A percentile compares a stretch with the other conserved stretches of the same genome.
Evolutionary conservation across 2,329 filamentous ascomycete genomes (phyloP).

Genomic region (Penicillium sp.): DNA sequence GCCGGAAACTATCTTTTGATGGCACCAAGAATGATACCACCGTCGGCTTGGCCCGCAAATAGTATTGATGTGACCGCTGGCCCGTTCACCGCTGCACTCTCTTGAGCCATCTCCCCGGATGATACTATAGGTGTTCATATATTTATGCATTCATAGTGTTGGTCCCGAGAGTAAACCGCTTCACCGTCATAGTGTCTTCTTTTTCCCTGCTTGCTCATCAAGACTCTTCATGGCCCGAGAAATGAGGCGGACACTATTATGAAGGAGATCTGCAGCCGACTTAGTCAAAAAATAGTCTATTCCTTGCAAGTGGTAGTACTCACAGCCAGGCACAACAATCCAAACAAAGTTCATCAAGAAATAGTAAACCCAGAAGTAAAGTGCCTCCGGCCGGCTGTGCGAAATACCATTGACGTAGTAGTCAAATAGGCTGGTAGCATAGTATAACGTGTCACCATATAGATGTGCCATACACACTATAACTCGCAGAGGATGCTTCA

Average conservation of each 20-base stretch:
- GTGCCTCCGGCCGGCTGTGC: constrained; percentile 59
- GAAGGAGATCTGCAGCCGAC: constrained; percentile 12
- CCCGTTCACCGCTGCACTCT: too few relatives aligned
- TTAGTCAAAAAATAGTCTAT: not conserved
- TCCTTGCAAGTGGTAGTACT: constrained; percentile 25
- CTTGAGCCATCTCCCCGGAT: too few relatives aligned
- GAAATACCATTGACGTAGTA: constrained; percentile 50
- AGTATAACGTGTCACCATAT: constrained; percentile 63
- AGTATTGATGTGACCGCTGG: too few relatives aligned
- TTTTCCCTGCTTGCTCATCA: not conserved
- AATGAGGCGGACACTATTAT: constrained; percentile 13
- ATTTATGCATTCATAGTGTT: too few relatives aligned
- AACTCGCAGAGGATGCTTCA: constrained; percentile 57
- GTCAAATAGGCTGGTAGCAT: constrained; percentile 60
- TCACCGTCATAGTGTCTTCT: constrained; percentile 3
- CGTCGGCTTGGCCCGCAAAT: too few relatives aligned
- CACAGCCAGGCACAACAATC: constrained; percentile 59
- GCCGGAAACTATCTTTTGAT: too few relatives aligned
- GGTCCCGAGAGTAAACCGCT: too few relatives aligned
- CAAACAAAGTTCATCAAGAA: constrained; percentile 64
- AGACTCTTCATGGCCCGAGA: constrained; percentile 9
- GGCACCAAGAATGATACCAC: too few relatives aligned
- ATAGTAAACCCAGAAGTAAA: constrained; percentile 65
- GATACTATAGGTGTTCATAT: too few relatives aligned
- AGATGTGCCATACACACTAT: constrained; percentile 61